Base-by-base conservation (phyloP, 2,329 filamentous ascomycete genomes). In the Penicillium sp. region DNA sequence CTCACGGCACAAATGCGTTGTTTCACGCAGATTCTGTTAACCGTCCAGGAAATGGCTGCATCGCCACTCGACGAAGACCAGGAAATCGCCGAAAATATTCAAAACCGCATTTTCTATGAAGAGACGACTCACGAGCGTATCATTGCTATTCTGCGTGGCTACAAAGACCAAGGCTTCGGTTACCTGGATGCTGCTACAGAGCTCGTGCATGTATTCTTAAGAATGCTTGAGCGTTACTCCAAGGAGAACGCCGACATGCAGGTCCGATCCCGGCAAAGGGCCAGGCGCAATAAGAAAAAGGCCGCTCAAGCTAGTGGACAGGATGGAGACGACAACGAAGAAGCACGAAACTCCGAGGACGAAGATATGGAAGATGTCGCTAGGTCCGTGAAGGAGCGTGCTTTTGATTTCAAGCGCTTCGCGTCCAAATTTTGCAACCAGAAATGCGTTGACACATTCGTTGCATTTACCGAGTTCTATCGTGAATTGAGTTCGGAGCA, bases 31-130 rank as follows among this genome's bases (percentile, higher is more conserved):
- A 95, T 98, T 63, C 81, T 96, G 21, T 82, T 96, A 26, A 96
- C 93, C 0, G 89, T 98, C 2, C 92, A 96, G 68, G 91, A 96
- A 59, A 98, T 99, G 93, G 82, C 87, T 1, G 86, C 90, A 47
- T 95, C 91, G 1, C 83, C 85, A 1, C 84, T 90, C 29, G 93
- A 97, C 61, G 93, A 97, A n/a, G 91, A 99, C 64, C 90, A 96
- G 70, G 95, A 98, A 66, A 98, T 99, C 71, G 93, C 95, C 0
- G 93, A 99, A 71, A 99, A 99, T 66, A 97, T 96, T 13, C 86
- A 96, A 52, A 96, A 90, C 67, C 90, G 93, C 59, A 91, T 99
- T n/a, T 99, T 99, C 73, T 99, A 99, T 76, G 95, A 99, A 74
- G 92, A 98, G 70, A 86, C 90, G 0, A 97, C 93, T 0, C 93